phyloP scores from a whole-genome alignment of 1,284 basidiomycete genomes.

The Lignosus rhinocerotis region DNA sequence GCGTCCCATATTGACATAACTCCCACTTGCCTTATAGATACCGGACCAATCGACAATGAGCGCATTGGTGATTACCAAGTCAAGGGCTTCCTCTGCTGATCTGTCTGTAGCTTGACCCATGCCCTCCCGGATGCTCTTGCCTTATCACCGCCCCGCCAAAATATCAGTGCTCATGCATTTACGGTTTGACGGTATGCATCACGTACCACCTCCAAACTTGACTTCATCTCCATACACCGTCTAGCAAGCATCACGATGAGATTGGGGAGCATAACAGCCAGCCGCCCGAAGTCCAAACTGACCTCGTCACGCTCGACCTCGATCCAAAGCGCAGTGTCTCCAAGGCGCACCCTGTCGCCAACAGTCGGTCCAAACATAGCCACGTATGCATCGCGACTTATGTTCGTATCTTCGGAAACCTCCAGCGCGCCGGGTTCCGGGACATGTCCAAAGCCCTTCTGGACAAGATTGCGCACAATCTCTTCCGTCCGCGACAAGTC shows the following conservation, averaged over 20 bases:
- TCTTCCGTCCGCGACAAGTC: constrained; percentile 46
- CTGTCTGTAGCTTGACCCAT: constrained; percentile 92
- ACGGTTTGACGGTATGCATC: not conserved
- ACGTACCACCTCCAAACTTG: constrained; percentile 92
- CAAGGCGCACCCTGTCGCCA: constrained; percentile 88
- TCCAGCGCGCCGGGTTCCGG: constrained; percentile 59
- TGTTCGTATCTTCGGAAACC: constrained; percentile 49
- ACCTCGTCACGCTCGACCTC: constrained; percentile 90
- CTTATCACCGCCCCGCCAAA: constrained; percentile 36
- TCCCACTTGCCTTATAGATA: constrained; percentile 78
- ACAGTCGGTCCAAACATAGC: constrained; percentile 95
- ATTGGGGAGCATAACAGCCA: not conserved
- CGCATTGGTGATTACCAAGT: constrained; percentile 94
- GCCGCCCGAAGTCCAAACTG: constrained; percentile 22
- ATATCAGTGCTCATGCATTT: not conserved
- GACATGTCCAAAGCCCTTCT: constrained; percentile 63
- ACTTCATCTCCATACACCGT: constrained; percentile 92
- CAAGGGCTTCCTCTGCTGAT: constrained; percentile 70
- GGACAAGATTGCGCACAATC: constrained; percentile 44
- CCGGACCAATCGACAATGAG: constrained; percentile 95
- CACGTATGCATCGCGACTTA: constrained; percentile 73
- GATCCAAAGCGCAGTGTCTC: constrained; percentile 91
- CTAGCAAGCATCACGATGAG: constrained; percentile 34
- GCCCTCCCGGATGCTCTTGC: constrained; percentile 93
- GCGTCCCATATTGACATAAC: not conserved